These are phyloP conservation scores for Cardamine occulta DNA, from an alignment of 345 rosid genomes.

Conservation along the genomic window DNA sequence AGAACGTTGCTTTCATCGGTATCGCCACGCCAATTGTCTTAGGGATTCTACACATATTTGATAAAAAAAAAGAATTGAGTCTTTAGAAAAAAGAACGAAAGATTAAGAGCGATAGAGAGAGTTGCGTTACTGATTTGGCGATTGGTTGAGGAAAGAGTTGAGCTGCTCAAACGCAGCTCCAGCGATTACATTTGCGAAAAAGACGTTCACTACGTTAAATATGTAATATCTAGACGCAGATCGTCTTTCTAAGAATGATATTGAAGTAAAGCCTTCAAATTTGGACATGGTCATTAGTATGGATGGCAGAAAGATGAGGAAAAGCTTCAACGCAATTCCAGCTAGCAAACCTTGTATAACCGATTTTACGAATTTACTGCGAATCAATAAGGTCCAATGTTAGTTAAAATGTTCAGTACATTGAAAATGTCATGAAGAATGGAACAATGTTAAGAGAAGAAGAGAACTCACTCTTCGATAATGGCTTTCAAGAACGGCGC, in stretches of 20 bases:
- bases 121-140: slow-evolving; percentile 68
- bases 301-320: slow-evolving; percentile 90
- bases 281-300: slow-evolving; percentile 97
- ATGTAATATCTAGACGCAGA: slow-evolving; percentile 85
- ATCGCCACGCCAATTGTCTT: slow-evolving; percentile 82
- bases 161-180: slow-evolving; percentile 91
- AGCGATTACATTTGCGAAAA: slow-evolving; percentile 68
- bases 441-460: slow-evolving; percentile 8
- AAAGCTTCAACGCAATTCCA: slow-evolving; percentile 87
- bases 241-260: slow-evolving; percentile 83
- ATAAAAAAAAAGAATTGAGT: background rate
- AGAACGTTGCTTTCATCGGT: slow-evolving; percentile 93
- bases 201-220: slow-evolving; percentile 80
- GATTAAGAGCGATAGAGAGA: slow-evolving; percentile 2
- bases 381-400: slow-evolving; percentile 1
- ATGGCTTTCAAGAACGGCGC: slow-evolving; percentile 66
- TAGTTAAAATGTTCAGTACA: background rate
- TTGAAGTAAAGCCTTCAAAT: slow-evolving; percentile 83
- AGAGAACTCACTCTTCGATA: slow-evolving; percentile 65
- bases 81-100: slow-evolving; percentile 9
- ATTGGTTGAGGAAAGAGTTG: slow-evolving; percentile 60
- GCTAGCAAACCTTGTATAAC: slow-evolving; percentile 85
- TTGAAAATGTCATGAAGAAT: slow-evolving; percentile 1
- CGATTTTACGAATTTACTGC: slow-evolving; percentile 70
- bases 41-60: slow-evolving; percentile 62